Evolutionary conservation across 106 monocot genomes (phyloP), one percentile per base, ranked within the genome.

Genomic region (Iris macrosiphon): DNA sequence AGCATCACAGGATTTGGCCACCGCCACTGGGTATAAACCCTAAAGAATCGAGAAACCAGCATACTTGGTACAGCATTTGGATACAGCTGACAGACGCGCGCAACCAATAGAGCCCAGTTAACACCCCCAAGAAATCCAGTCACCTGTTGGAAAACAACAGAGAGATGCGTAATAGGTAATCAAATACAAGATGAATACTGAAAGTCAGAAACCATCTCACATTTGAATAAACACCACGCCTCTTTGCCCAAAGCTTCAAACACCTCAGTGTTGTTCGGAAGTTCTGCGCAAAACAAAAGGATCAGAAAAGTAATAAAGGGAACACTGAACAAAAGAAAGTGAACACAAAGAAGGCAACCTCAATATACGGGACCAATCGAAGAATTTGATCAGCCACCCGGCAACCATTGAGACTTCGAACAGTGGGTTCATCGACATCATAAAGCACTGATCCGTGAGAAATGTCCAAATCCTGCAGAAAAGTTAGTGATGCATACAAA

Each of bases 41-140:
- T 85, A 65, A 98, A 98, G 66, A 98, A 98, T 25, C 96, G 73
- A 45, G 83, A 80, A 45, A 98, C 78, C 40, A 98, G 72, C 96
- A 91, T 98, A 67, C 86, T 87, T 28, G 96, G 80, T 19, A 75
- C 69, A 49, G 96, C 96, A 77, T 98, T 98, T 31, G 96, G 96
- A 65, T 90, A 98, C 18, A 98, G 66, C 70, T 98, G 96, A 59
- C 96, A 98, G 28, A 98, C 70, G 40, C 86, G 76, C 40, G 90
- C 96, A 37, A 90, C 90, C 43, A 98, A 52, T 24, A 98, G 60
- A 15, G 90, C 96, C 96, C 82, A 91, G 56, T 90, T 98, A 40
- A 98, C 90, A 55, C 96, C 96, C 38, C 96, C 96, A 67, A 98
- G 86, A 75, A 90, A 98, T 47, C 96, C 96, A 70, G 87, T 98